Evolutionary conservation across 1,284 basidiomycete species (phyloP), one percentile per base, ranked within the genome.

Genomic region (Fomitopsis betulina): DNA sequence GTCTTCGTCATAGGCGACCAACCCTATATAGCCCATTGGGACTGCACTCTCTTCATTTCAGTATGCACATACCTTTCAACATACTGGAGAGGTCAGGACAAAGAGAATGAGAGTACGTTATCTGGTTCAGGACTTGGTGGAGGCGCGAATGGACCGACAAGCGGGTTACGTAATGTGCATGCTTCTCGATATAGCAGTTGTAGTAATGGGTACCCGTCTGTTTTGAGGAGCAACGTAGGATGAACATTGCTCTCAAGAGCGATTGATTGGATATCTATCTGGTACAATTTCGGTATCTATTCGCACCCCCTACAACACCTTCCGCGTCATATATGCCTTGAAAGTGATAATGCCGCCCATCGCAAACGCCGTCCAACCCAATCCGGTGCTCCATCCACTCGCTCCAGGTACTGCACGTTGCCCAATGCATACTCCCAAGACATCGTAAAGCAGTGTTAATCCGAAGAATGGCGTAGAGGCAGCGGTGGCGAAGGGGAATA

Each of bases 1-100:
- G 64, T 86, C 86, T 54, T 84, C 86, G 62, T 79, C 82, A 65
- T 89, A 89, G 37, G 82, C 81, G 30, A 82, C 81, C 33, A 89
- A 80, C 21, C 85, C 86, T 88, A 15, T 2, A 27, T 5, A 7
- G 25, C 5, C 25, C 27, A 17, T 47, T 30, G 12, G 25, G 23
- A 47, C 15, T 3, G 17, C 6, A n/a, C 4, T 5, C 19, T n/a
- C 13, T 21, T 42, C n/a, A 42, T 30, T 10, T 8, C 5, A 15
- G 23, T 5, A 47, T 47, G 25, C 23, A 37, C 12, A 37, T 25
- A 47, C 45, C 45, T 30, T 47, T 47, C 15, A 47, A 25, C 45
- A 47, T 47, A 17, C 35, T 37, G 4, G 13, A 37, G 9, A 6
- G 4, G 35, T 37, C 3, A 3, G 9, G 35, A 15, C 35, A 15